Conservation (phyloP, 495 filamentous ascomycete species). For the Penicillium desertorum region DNA sequence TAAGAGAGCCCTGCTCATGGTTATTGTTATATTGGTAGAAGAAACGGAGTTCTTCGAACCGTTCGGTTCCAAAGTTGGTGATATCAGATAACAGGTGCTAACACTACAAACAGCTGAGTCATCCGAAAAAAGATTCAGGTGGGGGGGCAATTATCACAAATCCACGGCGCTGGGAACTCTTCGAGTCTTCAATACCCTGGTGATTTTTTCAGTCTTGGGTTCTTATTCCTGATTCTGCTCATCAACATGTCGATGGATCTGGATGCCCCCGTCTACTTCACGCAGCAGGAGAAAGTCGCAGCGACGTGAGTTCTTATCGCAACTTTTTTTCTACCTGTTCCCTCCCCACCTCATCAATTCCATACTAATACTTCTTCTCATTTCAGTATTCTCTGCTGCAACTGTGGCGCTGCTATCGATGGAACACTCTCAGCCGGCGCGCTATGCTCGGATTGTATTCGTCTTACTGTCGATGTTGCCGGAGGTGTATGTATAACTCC, state of each 20-base stretch:
- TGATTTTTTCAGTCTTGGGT: slow-evolving; percentile 9
- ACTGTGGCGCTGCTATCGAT: slow-evolving; percentile 91
- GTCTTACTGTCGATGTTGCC: slow-evolving; percentile 90
- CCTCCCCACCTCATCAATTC: not conserved
- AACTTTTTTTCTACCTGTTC: slow-evolving; percentile 14
- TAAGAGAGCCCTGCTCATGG: slow-evolving; percentile 36
- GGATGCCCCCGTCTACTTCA: slow-evolving; percentile 61
- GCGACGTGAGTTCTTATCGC: slow-evolving; percentile 56
- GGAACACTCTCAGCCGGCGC: slow-evolving; percentile 84
- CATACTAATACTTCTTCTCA: not conserved
- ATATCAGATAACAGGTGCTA: slow-evolving; percentile 25
- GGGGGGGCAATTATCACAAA: slow-evolving; percentile 36
- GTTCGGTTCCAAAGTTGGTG: slow-evolving; percentile 1
- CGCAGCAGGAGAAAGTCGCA: slow-evolving; percentile 46
- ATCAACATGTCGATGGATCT: slow-evolving; percentile 70
- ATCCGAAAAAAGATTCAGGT: slow-evolving; percentile 26
- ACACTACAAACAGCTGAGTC: slow-evolving; percentile 32
- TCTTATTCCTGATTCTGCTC: slow-evolving; percentile 9
- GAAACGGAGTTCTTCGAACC: slow-evolving; percentile 1
- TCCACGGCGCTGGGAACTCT: slow-evolving; percentile 12
- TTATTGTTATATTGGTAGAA: slow-evolving; percentile 13
- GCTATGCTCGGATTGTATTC: slow-evolving; percentile 91
- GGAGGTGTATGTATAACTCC: slow-evolving; percentile 50
- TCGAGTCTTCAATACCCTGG: slow-evolving; percentile 7
- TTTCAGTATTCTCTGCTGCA: slow-evolving; percentile 83